A percentile compares a stretch with the other conserved stretches of the same genome.
Evolutionary conservation across 164 flowering plant genomes (phyloP).

Genomic region (Echeveria elegans): DNA sequence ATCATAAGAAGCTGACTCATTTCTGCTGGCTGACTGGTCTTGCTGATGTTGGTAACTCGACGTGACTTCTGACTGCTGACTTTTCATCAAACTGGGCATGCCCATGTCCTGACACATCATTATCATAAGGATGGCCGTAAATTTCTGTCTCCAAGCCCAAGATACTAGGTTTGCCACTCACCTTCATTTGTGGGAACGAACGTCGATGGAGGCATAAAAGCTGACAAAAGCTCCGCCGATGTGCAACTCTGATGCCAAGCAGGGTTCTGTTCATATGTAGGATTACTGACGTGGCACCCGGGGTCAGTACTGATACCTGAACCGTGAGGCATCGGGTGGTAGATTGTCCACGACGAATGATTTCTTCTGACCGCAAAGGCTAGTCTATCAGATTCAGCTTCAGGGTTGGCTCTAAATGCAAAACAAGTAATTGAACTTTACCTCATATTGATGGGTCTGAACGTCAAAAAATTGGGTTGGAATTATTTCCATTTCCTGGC

Average conservation of each 20-base stretch:
- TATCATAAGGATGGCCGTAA: not conserved
- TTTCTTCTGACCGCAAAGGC: not conserved
- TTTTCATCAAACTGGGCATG: not conserved
- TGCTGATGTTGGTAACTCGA: slow-evolving; percentile 10
- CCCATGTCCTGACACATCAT: not conserved
- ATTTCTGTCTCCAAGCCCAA: not conserved
- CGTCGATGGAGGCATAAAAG: slow-evolving; percentile 12
- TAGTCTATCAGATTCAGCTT: not conserved
- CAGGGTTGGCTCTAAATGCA: not conserved
- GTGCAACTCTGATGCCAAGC: slow-evolving; percentile 10
- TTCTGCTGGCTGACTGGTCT: not conserved
- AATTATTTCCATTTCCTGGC: slow-evolving; percentile 6
- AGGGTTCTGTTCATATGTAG: not conserved
- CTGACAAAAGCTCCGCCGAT: slow-evolving; percentile 10
- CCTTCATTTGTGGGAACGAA: slow-evolving; percentile 9
- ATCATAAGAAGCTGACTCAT: not conserved
- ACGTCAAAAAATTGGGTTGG: slow-evolving; percentile 1
- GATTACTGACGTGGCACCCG: slow-evolving; percentile 3
- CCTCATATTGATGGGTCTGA: slow-evolving; percentile 9
- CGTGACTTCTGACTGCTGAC: slow-evolving; percentile 7
- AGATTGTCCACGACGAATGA: slow-evolving; percentile 1
- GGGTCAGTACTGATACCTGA: not conserved
- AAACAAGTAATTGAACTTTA: not conserved
- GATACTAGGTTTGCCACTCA: not conserved
- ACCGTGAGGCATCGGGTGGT: slow-evolving; percentile 4